These are phyloP conservation scores for Alloteropsis semialata DNA, from an alignment of 176 grass and related monocot genomes.

Conservation along the genomic window DNA sequence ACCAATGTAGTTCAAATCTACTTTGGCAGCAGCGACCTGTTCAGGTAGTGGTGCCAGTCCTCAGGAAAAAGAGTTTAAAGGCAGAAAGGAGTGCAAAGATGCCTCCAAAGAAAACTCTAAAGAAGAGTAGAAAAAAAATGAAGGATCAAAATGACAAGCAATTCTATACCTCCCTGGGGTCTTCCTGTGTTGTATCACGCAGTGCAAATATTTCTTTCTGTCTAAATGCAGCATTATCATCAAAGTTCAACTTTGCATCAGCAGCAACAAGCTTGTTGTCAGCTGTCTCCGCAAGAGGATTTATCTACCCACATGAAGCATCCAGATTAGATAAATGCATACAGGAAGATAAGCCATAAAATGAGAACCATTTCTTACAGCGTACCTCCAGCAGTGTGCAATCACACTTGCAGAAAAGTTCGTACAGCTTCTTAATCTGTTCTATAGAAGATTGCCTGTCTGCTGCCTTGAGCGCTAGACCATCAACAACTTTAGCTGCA, in stretches of 20 bases:
- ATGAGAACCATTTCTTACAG: neutral
- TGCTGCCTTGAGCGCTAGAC: conserved; percentile 74
- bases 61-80: neutral
- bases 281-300: conserved; percentile 93
- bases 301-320: conserved; percentile 70
- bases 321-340: conserved; percentile 25
- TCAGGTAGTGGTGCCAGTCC: neutral
- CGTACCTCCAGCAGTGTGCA: conserved; percentile 94
- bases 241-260: conserved; percentile 99
- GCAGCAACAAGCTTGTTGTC: conserved; percentile 88
- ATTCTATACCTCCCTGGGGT: conserved; percentile 76
- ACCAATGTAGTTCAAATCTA: conserved; percentile 98
- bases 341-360: neutral
- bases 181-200: conserved; percentile 95
- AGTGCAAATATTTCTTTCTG: conserved; percentile 93
- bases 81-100: neutral
- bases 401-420: conserved; percentile 78
- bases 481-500: conserved; percentile 96
- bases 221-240: conserved; percentile 95
- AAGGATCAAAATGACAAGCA: neutral
- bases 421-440: conserved; percentile 97
- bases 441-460: conserved; percentile 87
- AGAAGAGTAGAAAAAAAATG: neutral
- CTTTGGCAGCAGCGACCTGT: conserved; percentile 91
- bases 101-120: neutral